Conservation (phyloP, 2,329 filamentous ascomycete species). For the Fusarium praegraminearum region DNA sequence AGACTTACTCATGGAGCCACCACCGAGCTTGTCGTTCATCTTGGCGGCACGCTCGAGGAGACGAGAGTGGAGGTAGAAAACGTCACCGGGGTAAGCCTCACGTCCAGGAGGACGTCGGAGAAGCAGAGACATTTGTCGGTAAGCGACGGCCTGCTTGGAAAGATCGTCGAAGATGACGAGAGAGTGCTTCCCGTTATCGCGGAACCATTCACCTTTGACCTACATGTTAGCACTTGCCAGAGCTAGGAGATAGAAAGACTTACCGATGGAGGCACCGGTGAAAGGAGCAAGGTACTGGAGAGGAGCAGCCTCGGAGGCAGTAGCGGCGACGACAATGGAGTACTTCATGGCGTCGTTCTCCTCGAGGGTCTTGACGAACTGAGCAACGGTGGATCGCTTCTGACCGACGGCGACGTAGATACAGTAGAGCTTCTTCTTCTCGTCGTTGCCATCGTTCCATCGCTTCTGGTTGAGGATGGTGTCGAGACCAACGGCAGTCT, state of each 20-base stretch:
- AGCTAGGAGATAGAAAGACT: not conserved
- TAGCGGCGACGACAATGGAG: slow-evolving; percentile 91
- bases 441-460: slow-evolving; percentile 89
- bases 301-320: slow-evolving; percentile 95
- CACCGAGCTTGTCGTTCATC: slow-evolving; percentile 95
- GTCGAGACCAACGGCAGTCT: slow-evolving; percentile 98
- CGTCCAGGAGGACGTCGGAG: slow-evolving; percentile 97
- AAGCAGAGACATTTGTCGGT: slow-evolving; percentile 98
- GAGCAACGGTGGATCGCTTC: slow-evolving; percentile 99
- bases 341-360: slow-evolving; percentile 99
- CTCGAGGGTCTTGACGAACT: slow-evolving; percentile 99
- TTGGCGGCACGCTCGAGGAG: slow-evolving; percentile 99
- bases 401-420: slow-evolving; percentile 99
- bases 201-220: slow-evolving; percentile 71
- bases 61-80: slow-evolving; percentile 99
- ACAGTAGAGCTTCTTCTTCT: slow-evolving; percentile 99
- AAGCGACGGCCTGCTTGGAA: slow-evolving; percentile 97
- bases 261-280: slow-evolving; percentile 70
- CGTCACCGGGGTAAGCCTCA: slow-evolving; percentile 99
- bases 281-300: slow-evolving; percentile 96
- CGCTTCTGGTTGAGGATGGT: slow-evolving; percentile 99
- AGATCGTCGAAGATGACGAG: slow-evolving; percentile 95
- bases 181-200: slow-evolving; percentile 88
- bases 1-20: slow-evolving; percentile 81
- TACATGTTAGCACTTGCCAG: not conserved